These are phyloP conservation scores for Nakataea oryzae DNA, from an alignment of 2,329 filamentous ascomycete genomes.

Conservation along the genomic window DNA sequence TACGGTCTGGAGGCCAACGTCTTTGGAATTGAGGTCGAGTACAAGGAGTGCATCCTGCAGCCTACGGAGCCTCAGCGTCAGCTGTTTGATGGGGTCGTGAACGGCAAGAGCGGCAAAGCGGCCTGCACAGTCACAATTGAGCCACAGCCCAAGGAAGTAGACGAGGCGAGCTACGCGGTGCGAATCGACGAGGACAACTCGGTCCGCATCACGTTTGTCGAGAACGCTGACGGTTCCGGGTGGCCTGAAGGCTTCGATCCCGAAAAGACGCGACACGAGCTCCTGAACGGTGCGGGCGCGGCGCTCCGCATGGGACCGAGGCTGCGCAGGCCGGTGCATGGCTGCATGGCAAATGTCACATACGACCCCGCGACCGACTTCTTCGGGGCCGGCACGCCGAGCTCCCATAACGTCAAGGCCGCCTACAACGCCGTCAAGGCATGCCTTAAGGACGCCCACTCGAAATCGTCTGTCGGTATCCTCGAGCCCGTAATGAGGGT, in stretches of 20 bases:
- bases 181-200: slow-evolving; percentile 59
- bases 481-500: slow-evolving; percentile 94
- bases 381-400: slow-evolving; percentile 53
- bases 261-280: slow-evolving; percentile 42
- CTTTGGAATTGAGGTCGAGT: slow-evolving; percentile 89
- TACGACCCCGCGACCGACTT: slow-evolving; percentile 57
- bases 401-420: slow-evolving; percentile 57
- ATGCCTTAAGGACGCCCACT: slow-evolving; percentile 54
- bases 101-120: slow-evolving; percentile 69
- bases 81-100: slow-evolving; percentile 68
- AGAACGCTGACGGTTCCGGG: slow-evolving; percentile 31
- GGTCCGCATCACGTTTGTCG: slow-evolving; percentile 41
- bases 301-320: slow-evolving; percentile 78
- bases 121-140: slow-evolving; percentile 60
- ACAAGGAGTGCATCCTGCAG: slow-evolving; percentile 68
- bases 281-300: slow-evolving; percentile 72
- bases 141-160: slow-evolving; percentile 30
- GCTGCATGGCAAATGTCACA: slow-evolving; percentile 58
- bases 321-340: slow-evolving; percentile 70
- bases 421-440: slow-evolving; percentile 52
- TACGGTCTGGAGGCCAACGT: slow-evolving; percentile 82
- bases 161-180: slow-evolving; percentile 5
- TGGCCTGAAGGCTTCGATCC: slow-evolving; percentile 32
- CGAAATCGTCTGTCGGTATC: slow-evolving; percentile 43
- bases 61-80: slow-evolving; percentile 45